phyloP scores from a whole-genome alignment of 164 flowering plant species.

The Vitis labrusca region DNA sequence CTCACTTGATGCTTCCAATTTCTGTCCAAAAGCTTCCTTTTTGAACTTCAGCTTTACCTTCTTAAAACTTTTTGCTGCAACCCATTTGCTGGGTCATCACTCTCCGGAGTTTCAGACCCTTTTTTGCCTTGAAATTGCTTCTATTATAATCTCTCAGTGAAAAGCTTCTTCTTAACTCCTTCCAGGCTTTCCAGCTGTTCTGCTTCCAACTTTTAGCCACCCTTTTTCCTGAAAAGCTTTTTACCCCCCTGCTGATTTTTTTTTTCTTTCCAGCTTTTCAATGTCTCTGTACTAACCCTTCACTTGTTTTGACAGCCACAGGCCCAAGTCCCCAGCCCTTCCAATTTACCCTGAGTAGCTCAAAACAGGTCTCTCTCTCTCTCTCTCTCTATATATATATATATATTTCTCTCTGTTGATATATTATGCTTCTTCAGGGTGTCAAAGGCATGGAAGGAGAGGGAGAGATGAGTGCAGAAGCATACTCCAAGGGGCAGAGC shows the following conservation, averaged over 20 bases:
- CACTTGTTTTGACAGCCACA: conserved; percentile 10
- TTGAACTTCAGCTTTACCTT: too few species aligned
- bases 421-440: conserved; percentile 7
- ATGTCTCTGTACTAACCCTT: conserved; percentile 2
- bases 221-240: too few species aligned
- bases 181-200: too few species aligned
- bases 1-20: too few species aligned
- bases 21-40: too few species aligned
- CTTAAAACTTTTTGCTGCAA: too few species aligned
- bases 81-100: too few species aligned
- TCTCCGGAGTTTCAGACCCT: too few species aligned
- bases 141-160: too few species aligned
- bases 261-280: background rate
- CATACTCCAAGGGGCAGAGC: conserved; percentile 8
- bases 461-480: conserved; percentile 5
- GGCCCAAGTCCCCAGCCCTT: conserved; percentile 7
- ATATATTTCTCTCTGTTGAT: conserved; percentile 3
- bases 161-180: too few species aligned
- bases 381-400: background rate
- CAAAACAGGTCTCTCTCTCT: conserved; percentile 15
- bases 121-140: too few species aligned
- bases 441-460: conserved; percentile 1
- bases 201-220: too few species aligned
- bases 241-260: background rate
- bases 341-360: background rate